These are phyloP conservation scores for Paraconiothyrium brasiliense DNA, from an alignment of 2,329 filamentous ascomycete species.

Conservation along the genomic window DNA sequence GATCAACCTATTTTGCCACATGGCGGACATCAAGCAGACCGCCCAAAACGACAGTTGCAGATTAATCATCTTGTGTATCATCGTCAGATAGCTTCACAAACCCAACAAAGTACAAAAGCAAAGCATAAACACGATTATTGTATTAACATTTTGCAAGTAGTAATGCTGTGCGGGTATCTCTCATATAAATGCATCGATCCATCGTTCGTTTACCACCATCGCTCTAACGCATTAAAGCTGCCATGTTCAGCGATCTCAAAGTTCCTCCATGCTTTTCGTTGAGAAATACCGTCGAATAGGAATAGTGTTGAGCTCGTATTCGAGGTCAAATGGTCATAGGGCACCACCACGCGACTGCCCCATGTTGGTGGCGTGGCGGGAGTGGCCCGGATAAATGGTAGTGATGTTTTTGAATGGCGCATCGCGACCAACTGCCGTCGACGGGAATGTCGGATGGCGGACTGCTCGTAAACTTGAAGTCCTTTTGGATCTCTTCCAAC, in stretches of 20 bases:
- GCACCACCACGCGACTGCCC: slow-evolving; percentile 6
- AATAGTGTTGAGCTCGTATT: neutral
- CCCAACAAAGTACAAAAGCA: neutral
- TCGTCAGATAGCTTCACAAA: too few species aligned
- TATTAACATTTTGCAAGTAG: neutral
- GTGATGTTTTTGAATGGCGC: slow-evolving; percentile 8
- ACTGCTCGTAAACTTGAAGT: neutral
- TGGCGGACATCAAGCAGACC: too few species aligned
- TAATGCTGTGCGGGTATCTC: neutral
- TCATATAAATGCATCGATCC: neutral
- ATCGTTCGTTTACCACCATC: neutral
- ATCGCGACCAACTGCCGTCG: slow-evolving; percentile 4
- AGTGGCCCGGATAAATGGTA: slow-evolving; percentile 2
- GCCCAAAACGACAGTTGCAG: too few species aligned
- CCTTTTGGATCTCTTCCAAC: slow-evolving; percentile 37
- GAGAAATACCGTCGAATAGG: neutral
- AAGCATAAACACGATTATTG: neutral
- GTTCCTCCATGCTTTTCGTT: neutral
- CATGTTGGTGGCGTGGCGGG: slow-evolving; percentile 12
- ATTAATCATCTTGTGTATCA: too few species aligned
- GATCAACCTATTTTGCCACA: too few species aligned
- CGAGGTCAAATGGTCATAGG: slow-evolving; percentile 5
- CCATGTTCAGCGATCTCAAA: neutral
- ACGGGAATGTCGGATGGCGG: neutral
- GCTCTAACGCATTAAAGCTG: neutral